Conservation (phyloP, 495 filamentous ascomycete species). For the Penicillium argentinense region DNA sequence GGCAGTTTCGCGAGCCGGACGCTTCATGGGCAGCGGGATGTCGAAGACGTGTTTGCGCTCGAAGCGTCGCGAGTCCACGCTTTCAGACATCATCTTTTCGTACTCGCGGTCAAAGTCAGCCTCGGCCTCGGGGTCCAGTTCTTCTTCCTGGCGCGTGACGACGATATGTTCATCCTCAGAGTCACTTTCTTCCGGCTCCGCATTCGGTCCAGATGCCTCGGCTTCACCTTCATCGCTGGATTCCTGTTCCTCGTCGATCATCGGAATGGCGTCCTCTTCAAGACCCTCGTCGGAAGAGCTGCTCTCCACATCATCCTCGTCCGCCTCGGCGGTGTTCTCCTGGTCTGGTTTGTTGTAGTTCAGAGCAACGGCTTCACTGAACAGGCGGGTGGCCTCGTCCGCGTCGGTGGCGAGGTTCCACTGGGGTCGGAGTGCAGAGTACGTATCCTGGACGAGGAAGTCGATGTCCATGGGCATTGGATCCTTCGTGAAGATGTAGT, state of each 20-base stretch:
- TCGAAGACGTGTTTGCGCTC: slow-evolving; percentile 94
- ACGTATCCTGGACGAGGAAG: slow-evolving; percentile 94
- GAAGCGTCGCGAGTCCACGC: slow-evolving; percentile 88
- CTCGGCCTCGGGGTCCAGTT: slow-evolving; percentile 89
- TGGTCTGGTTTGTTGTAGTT: slow-evolving; percentile 78
- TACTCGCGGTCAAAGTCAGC: slow-evolving; percentile 98
- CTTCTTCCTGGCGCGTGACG: slow-evolving; percentile 84
- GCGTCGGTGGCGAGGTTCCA: slow-evolving; percentile 82
- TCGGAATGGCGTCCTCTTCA: slow-evolving; percentile 55
- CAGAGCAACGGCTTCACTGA: slow-evolving; percentile 82
- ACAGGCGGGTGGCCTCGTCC: slow-evolving; percentile 80
- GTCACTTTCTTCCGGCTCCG: slow-evolving; percentile 43
- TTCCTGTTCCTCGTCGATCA: slow-evolving; percentile 57
- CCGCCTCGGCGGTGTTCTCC: slow-evolving; percentile 63
- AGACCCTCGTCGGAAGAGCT: slow-evolving; percentile 63
- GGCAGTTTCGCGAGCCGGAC: slow-evolving; percentile 61
- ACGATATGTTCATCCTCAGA: slow-evolving; percentile 83
- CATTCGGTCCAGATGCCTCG: slow-evolving; percentile 56
- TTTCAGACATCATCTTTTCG: slow-evolving; percentile 98
- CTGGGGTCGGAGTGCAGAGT: slow-evolving; percentile 76
- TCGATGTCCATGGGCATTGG: slow-evolving; percentile 95
- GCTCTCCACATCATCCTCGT: slow-evolving; percentile 63
- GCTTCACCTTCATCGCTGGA: slow-evolving; percentile 62
- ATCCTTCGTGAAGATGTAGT: slow-evolving; percentile 94
- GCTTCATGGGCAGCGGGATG: slow-evolving; percentile 85